Percentiles rank a stretch among this genome's conserved stretches.
Conservation (phyloP, 1,284 basidiomycete species). For the Boletellus deceptivus region DNA sequence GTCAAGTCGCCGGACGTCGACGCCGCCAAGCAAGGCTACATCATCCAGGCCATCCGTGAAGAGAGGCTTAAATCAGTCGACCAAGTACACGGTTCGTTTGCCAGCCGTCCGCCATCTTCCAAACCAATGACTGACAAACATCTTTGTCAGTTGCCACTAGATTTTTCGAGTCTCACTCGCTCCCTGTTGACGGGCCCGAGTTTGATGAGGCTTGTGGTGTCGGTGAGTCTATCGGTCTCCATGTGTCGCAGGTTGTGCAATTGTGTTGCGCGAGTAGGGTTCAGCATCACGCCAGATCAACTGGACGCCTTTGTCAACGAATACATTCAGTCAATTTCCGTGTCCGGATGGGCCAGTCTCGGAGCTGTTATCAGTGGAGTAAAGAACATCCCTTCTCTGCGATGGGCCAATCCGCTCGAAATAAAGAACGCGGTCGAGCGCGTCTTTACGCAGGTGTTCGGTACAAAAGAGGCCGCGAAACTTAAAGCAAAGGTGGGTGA, state of each 20-base stretch:
- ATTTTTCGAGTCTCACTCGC: conserved; percentile 63
- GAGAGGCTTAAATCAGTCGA: conserved; percentile 80
- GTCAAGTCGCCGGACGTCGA: conserved; percentile 50
- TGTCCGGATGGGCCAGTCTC: conserved; percentile 74
- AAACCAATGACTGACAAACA: neutral
- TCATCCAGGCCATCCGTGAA: conserved; percentile 68
- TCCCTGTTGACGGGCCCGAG: conserved; percentile 65
- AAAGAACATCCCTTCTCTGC: conserved; percentile 66
- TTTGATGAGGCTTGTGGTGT: conserved; percentile 88
- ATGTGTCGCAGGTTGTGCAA: neutral
- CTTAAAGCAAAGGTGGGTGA: conserved; percentile 66
- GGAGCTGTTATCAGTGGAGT: conserved; percentile 71
- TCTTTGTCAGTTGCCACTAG: conserved; percentile 67
- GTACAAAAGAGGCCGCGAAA: conserved; percentile 70
- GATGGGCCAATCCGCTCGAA: conserved; percentile 90
- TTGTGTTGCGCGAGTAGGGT: conserved; percentile 49
- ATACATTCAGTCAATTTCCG: conserved; percentile 58
- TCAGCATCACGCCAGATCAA: conserved; percentile 73
- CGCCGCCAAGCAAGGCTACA: conserved; percentile 61
- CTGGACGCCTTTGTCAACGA: conserved; percentile 59
- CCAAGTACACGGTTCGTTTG: conserved; percentile 76
- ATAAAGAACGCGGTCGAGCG: conserved; percentile 87
- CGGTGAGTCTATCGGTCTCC: conserved; percentile 53
- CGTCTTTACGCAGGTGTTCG: conserved; percentile 75
- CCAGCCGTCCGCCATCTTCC: neutral